A percentile compares a stretch with the other conserved stretches of the same genome.
phyloP scores from a whole-genome alignment of 1,139 yeast species.

The Chernovozyma sophiae-reginae region DNA sequence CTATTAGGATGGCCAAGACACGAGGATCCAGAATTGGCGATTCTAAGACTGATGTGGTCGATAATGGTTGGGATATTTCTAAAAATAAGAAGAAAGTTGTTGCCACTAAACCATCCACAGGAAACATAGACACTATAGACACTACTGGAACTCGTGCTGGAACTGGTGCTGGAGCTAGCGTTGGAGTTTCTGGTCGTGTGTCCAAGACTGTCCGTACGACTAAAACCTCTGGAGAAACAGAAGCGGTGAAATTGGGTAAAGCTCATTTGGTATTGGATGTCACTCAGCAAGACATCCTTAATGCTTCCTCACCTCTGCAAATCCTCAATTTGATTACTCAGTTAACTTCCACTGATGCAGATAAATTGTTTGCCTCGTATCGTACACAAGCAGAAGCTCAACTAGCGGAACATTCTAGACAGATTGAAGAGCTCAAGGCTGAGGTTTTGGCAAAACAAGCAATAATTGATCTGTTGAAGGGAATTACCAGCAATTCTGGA shows the following conservation, averaged over 20 bases:
- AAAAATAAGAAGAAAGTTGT: too few relatives aligned
- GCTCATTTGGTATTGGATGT: not conserved
- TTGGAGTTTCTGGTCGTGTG: not conserved
- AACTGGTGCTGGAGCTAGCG: too few relatives aligned
- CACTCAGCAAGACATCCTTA: constrained; percentile 25
- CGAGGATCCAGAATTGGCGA: too few relatives aligned
- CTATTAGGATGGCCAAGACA: too few relatives aligned
- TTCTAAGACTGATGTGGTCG: too few relatives aligned
- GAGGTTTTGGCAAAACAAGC: constrained; percentile 25
- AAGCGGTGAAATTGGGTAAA: not conserved
- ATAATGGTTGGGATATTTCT: too few relatives aligned
- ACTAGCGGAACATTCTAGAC: constrained; percentile 24
- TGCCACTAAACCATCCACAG: too few relatives aligned
- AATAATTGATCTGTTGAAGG: constrained; percentile 21
- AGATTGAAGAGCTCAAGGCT: constrained; percentile 23
- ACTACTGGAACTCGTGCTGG: too few relatives aligned
- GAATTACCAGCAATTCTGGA: not conserved
- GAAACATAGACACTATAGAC: too few relatives aligned
- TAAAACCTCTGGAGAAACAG: not conserved
- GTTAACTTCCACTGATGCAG: constrained; percentile 33
- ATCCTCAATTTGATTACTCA: constrained; percentile 30
- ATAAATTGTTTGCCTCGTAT: constrained; percentile 28
- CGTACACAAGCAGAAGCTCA: constrained; percentile 25
- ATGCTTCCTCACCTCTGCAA: constrained; percentile 23
- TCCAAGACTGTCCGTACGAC: not conserved